These are phyloP conservation scores for Phylloporus arenicola DNA, from an alignment of 768 basidiomycete genomes.

Conservation along the genomic window DNA sequence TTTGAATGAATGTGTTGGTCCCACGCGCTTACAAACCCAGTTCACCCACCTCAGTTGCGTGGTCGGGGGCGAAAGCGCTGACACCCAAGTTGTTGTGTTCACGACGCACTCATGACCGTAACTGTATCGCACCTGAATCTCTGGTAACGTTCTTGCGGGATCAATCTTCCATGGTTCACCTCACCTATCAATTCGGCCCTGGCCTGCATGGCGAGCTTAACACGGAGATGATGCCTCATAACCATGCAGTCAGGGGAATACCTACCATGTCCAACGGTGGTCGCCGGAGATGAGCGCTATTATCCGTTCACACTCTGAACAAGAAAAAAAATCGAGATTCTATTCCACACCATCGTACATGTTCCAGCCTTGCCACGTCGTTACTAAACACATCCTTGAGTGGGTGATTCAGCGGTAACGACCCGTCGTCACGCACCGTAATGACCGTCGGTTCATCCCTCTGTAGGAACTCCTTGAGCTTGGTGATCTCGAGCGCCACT, in stretches of 20 bases:
- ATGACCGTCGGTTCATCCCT: constrained; percentile 94
- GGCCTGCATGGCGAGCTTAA: not conserved
- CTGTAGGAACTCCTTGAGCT: constrained; percentile 80
- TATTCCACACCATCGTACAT: constrained; percentile 17
- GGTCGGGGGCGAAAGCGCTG: not conserved
- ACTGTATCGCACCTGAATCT: not conserved
- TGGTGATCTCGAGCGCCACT: constrained; percentile 81
- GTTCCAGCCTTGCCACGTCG: not conserved
- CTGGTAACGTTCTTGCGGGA: no score
- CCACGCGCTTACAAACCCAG: no score
- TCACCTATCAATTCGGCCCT: not conserved
- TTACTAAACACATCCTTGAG: constrained; percentile 14
- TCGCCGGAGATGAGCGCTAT: constrained; percentile 7
- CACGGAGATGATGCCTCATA: not conserved
- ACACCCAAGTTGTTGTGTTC: no score
- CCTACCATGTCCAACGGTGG: not conserved
- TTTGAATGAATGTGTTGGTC: no score
- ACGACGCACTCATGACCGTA: not conserved
- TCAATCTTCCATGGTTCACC: not conserved
- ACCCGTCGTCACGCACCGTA: constrained; percentile 51
- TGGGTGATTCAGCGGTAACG: constrained; percentile 3
- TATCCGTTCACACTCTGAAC: not conserved
- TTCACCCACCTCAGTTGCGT: no score
- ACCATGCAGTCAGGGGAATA: not conserved
- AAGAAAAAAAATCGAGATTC: constrained; percentile 1